Conservation (phyloP, 345 rosid genomes). For the Salix viminalis region DNA sequence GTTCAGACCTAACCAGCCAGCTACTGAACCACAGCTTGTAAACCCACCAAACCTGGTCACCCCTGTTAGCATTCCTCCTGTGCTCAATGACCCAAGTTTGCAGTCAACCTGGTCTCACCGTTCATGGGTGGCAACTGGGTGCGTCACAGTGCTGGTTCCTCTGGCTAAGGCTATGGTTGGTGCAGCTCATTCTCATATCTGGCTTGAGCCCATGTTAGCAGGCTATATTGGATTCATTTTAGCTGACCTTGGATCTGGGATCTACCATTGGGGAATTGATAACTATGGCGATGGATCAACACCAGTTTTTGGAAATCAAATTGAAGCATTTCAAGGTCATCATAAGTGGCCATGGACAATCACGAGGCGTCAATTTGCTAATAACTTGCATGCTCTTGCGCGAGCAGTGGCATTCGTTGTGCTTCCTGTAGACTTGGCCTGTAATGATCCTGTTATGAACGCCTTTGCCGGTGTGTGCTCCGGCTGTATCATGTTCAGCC, state of each 20-base stretch:
- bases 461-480: conserved; percentile 55
- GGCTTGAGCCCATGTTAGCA: conserved; percentile 61
- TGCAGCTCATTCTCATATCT: conserved; percentile 43
- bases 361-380: conserved; percentile 77
- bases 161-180: conserved; percentile 47
- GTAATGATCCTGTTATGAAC: conserved; percentile 43
- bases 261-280: conserved; percentile 93
- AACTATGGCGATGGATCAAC: conserved; percentile 78
- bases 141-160: conserved; percentile 51
- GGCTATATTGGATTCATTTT: conserved; percentile 62
- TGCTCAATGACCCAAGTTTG: conserved; percentile 45
- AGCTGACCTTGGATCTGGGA: conserved; percentile 82
- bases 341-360: conserved; percentile 91
- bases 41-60: conserved; percentile 9
- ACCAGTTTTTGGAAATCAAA: conserved; percentile 65
- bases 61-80: conserved; percentile 23
- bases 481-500: conserved; percentile 86
- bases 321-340: conserved; percentile 89
- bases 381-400: conserved; percentile 75
- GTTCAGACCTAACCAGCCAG: conserved; percentile 27
- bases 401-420: conserved; percentile 48
- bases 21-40: conserved; percentile 18
- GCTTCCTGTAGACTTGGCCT: conserved; percentile 54
- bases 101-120: conserved; percentile 77
- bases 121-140: conserved; percentile 66